Evolutionary conservation across 257 asterid species (phyloP).

Genomic region (Prunella vulgaris): DNA sequence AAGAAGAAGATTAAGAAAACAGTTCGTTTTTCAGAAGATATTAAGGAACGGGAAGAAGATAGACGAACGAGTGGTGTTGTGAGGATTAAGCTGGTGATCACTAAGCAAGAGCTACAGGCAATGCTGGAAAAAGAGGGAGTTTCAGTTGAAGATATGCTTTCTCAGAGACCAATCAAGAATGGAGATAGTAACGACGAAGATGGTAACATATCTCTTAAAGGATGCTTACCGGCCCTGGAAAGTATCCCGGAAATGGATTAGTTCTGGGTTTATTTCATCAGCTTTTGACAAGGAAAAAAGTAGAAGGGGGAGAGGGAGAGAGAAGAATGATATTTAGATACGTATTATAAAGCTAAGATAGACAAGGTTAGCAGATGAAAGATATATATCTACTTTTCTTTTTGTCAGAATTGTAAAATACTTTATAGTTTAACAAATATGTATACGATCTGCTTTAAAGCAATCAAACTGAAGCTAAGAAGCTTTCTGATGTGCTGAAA

Average conservation of each 20-base stretch:
- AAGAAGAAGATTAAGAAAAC: conserved; percentile 32
- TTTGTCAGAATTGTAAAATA: conserved; percentile 29
- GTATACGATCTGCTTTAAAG: conserved; percentile 7
- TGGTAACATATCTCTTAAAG: not conserved
- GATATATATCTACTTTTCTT: conserved; percentile 11
- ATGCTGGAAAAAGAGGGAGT: conserved; percentile 46
- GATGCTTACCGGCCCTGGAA: conserved; percentile 31
- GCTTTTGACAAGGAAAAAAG: not conserved
- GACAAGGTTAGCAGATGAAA: conserved; percentile 6
- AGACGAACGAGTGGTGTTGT: conserved; percentile 33
- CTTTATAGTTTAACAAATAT: conserved; percentile 12
- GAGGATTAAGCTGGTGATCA: conserved; percentile 69
- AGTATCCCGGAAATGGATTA: conserved; percentile 43
- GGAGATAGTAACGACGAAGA: conserved; percentile 8
- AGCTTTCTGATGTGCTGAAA: not conserved
- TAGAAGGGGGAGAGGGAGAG: not conserved
- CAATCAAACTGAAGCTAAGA: conserved; percentile 6
- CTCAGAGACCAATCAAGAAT: conserved; percentile 20
- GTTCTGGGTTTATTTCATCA: conserved; percentile 4
- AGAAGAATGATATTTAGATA: not conserved
- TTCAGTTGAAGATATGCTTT: conserved; percentile 39
- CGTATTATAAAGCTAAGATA: conserved; percentile 9
- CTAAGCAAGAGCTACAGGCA: conserved; percentile 63
- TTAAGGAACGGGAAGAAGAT: conserved; percentile 30
- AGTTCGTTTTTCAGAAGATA: conserved; percentile 40